Conservation (phyloP, 129 eudicot genomes). For the Sambucus nigra region DNA sequence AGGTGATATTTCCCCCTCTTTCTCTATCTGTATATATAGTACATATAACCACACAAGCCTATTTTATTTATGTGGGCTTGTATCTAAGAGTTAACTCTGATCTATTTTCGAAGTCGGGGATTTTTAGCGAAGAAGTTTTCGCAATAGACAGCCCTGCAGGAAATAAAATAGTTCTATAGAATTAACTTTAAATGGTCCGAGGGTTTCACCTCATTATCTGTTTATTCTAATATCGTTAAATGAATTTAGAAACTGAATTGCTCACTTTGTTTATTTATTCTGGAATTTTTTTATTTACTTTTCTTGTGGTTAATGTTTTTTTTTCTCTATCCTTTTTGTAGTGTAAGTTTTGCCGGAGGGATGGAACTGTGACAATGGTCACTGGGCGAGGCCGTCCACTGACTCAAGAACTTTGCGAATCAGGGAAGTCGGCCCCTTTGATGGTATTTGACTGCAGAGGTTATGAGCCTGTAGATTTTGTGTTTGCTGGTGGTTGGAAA, state of each 20-base stretch:
- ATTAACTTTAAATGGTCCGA: not conserved
- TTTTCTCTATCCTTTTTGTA: conserved; percentile 19
- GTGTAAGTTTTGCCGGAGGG: conserved; percentile 92
- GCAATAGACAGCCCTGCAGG: not conserved
- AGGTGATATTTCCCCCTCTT: conserved; percentile 32
- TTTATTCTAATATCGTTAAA: not conserved
- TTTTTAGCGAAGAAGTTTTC: not conserved
- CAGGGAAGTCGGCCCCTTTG: conserved; percentile 46
- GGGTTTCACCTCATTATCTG: not conserved
- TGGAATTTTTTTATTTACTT: not conserved
- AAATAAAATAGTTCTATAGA: not conserved
- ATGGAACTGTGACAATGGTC: conserved; percentile 74
- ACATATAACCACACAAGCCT: not conserved
- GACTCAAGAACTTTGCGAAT: conserved; percentile 36
- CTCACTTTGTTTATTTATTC: not conserved
- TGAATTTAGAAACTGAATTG: conserved; percentile 1
- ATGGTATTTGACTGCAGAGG: conserved; percentile 95
- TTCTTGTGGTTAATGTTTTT: not conserved
- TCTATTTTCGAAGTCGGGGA: not conserved
- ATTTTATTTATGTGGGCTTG: not conserved
- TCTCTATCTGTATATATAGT: no score
- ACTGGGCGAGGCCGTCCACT: conserved; percentile 62
- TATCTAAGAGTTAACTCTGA: not conserved
- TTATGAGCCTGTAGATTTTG: conserved; percentile 70
- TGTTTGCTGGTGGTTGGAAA: conserved; percentile 68